Conservation (phyloP, 805 yeast species). For the Cyberlindnera sargentensis region DNA sequence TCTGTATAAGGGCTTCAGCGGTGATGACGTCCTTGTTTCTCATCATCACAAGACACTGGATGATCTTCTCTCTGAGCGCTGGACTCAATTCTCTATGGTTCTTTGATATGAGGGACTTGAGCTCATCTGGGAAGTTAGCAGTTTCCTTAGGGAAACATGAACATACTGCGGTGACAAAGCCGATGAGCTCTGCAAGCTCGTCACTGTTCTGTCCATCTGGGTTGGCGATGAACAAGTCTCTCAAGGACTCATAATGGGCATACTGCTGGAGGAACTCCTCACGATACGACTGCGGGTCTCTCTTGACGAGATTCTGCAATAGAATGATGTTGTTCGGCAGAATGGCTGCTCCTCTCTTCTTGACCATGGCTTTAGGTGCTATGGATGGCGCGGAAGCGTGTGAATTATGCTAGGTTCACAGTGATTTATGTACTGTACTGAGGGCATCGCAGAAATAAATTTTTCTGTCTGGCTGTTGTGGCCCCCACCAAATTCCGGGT, state of each 20-base stretch:
- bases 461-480: neutral
- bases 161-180: slow-evolving; percentile 90
- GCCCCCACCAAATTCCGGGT: slow-evolving; percentile 5
- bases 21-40: slow-evolving; percentile 76
- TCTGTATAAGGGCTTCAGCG: slow-evolving; percentile 76
- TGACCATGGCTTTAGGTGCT: slow-evolving; percentile 49
- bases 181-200: slow-evolving; percentile 69
- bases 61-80: slow-evolving; percentile 86
- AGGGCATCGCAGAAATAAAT: neutral
- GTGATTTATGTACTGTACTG: too few species aligned
- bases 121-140: slow-evolving; percentile 72
- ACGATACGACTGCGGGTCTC: slow-evolving; percentile 90
- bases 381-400: too few species aligned
- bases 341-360: slow-evolving; percentile 84
- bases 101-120: slow-evolving; percentile 57
- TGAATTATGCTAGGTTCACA: too few species aligned
- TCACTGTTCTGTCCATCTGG: slow-evolving; percentile 44
- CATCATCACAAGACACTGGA: slow-evolving; percentile 83
- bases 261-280: slow-evolving; percentile 93
- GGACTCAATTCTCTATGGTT: slow-evolving; percentile 79
- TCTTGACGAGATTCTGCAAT: slow-evolving; percentile 83
- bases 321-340: slow-evolving; percentile 88
- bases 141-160: slow-evolving; percentile 87
- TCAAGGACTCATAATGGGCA: slow-evolving; percentile 82
- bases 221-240: slow-evolving; percentile 79